Base-by-base conservation (phyloP, 2,329 filamentous ascomycete species). In the Epichloe scottii region DNA sequence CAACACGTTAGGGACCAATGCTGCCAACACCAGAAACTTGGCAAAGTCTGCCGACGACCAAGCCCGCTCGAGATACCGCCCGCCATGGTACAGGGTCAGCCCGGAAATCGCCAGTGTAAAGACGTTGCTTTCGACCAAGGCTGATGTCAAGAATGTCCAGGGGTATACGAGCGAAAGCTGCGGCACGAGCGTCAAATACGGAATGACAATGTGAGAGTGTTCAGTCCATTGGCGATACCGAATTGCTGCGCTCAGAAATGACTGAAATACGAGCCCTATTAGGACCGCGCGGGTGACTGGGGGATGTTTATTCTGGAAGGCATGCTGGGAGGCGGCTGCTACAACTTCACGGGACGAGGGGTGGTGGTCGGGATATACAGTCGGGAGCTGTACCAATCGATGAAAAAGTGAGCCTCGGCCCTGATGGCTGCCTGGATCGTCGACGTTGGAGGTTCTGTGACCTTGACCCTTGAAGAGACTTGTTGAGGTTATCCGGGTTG, bases 21-120 rank as follows among this genome's bases (percentile, higher is more conserved):
- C 76, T 46, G 85, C 78, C 57, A 95, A 76, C 15, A 87, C 71
- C 46, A 96, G 74, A 66, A 96, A 96, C 69, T 95, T 96, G 62
- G 82, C 88, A 66, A 96, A 88, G 67, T 97, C 91, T 52, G 79
- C 80, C 26, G 88, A 91, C 34, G 89, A 90, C 93, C 91, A 98
- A 35, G 93, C 91, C 62, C 93, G 78, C 76, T 98, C 93, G 21
- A 98, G 79, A 67, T 98, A 98, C 60, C 89, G 82, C 10, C 93
- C 93, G 51, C 91, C 91, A 71, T 95, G 88, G 68, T 90, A 95
- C 50, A 97, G 70, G 1, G 90, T 90, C 42, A 84, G 72, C 30
- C 77, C 83, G 46, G 88, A 89, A 52, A 95, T 81, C 26, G 80
- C 70, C 42, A 96, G 75, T 11, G 89, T 95, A 62, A 95, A 86